phyloP scores from a whole-genome alignment of 345 rosid species.

The Durio zibethinus region DNA sequence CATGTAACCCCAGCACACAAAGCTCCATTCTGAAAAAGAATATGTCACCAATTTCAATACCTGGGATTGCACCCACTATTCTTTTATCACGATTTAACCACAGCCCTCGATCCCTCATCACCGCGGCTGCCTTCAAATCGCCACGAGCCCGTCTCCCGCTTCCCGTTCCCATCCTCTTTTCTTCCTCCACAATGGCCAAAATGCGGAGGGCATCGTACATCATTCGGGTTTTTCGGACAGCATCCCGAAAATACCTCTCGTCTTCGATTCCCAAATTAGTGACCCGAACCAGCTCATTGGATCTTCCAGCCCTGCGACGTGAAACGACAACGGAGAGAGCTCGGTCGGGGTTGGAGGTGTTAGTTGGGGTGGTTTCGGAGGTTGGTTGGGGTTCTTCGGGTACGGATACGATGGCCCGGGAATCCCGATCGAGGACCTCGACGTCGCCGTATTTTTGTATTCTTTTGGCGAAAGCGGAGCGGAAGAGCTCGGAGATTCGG shows the following conservation, averaged over 20 bases:
- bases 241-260: conserved; percentile 52
- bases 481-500: conserved; percentile 54
- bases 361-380: background rate
- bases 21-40: conserved; percentile 82
- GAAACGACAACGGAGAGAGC: conserved; percentile 21
- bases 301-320: conserved; percentile 35
- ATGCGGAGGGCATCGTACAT: conserved; percentile 61
- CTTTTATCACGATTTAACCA: conserved; percentile 83
- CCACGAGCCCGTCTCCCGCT: conserved; percentile 41
- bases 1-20: conserved; percentile 79
- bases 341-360: background rate
- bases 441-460: conserved; percentile 34
- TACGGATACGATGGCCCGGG: conserved; percentile 57
- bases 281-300: conserved; percentile 77
- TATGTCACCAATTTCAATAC: conserved; percentile 68
- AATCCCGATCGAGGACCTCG: conserved; percentile 37
- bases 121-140: conserved; percentile 53
- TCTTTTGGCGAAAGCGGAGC: conserved; percentile 51
- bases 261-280: conserved; percentile 56
- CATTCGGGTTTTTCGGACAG: conserved; percentile 61
- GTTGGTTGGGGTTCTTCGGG: conserved; percentile 17
- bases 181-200: conserved; percentile 42
- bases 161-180: conserved; percentile 22
- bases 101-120: conserved; percentile 54
- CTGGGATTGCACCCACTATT: conserved; percentile 83